A percentile compares a stretch with the other conserved stretches of the same genome.
Evolutionary conservation across 2,329 filamentous ascomycete species (phyloP).

Genomic region (Alternaria longipes): DNA sequence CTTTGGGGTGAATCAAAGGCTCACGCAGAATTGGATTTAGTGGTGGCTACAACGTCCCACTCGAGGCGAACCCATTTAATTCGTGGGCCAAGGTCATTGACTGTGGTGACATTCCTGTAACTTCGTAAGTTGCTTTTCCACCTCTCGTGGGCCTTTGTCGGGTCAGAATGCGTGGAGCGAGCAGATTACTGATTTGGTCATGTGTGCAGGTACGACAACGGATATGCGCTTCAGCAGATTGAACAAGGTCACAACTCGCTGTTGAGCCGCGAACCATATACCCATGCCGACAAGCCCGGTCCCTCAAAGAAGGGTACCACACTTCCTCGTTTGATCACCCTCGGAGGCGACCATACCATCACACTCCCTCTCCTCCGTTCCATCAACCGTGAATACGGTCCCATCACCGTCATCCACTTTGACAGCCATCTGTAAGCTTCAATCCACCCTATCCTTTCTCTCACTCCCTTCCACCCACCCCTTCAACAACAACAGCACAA

Average conservation of each 20-base stretch:
- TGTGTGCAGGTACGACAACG: conserved; percentile 77
- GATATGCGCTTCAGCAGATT: conserved; percentile 82
- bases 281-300: conserved; percentile 71
- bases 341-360: conserved; percentile 72
- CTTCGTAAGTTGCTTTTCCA: conserved; percentile 66
- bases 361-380: conserved; percentile 64
- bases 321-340: conserved; percentile 80
- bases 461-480: accelerated
- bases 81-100: conserved; percentile 83
- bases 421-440: conserved; percentile 64
- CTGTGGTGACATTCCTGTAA: conserved; percentile 86
- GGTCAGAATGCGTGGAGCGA: not conserved
- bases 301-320: conserved; percentile 78
- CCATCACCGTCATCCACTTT: conserved; percentile 71
- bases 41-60: conserved; percentile 85
- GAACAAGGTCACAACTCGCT: conserved; percentile 84
- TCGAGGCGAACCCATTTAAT: conserved; percentile 81
- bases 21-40: conserved; percentile 66
- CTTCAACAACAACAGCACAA: not conserved
- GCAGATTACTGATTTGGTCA: not conserved
- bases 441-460: too few relatives aligned
- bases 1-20: conserved; percentile 49
- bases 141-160: not conserved
- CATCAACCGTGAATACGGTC: conserved; percentile 72
- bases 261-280: conserved; percentile 74